Evolutionary conservation across 768 basidiomycete species (phyloP), one percentile per base, ranked within the genome.

Genomic region (Hirschioporus abietinus): DNA sequence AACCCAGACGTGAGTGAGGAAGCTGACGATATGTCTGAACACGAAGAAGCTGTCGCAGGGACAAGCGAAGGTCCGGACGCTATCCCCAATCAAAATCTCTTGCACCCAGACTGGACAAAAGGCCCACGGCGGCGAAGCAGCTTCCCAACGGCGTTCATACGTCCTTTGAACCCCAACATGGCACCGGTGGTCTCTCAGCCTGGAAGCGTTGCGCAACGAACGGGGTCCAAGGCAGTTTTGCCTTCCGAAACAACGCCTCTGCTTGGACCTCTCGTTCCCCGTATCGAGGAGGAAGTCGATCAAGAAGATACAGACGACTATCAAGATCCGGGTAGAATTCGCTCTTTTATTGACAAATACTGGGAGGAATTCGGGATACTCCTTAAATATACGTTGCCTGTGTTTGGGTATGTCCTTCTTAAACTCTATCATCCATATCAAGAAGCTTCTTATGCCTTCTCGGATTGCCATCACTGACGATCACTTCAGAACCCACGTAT

Each of bases 371-470:
- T 87, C 0, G 71, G 75, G 1, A 85, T 88, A 57, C 80, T 93
- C 20, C 66, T 80, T 1, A 81, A 81, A 73, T 94, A 90, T 74
- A 84, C 90, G 2, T 72, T 90, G 20, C 91, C 91, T 5, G 85
- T 93, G 35, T 88, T 89, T 67, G 84, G 84, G 92, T 92, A 68
- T 23, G 70, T 66, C n/a, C n/a, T n/a, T 60, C 27, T 23, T 27
- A n/a, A 27, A 36, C 30, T 57, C 35, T 24, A 36, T 36, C 62
- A 34, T 25, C 24, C 17, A 24, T 24, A 34, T 61, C 60, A 25
- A 30, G 30, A 30, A 30, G 30, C 4, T 18, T 25, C 30, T 15
- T 18, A 3, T 61, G 25, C 60, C 23, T 61, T 12, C 15, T 25
- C 9, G 30, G 30, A 12, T 61, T 24, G 6, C 20, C 17, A 61